These are phyloP conservation scores for Nakazawaea populi DNA, from an alignment of 805 yeast genomes.

Conservation along the genomic window DNA sequence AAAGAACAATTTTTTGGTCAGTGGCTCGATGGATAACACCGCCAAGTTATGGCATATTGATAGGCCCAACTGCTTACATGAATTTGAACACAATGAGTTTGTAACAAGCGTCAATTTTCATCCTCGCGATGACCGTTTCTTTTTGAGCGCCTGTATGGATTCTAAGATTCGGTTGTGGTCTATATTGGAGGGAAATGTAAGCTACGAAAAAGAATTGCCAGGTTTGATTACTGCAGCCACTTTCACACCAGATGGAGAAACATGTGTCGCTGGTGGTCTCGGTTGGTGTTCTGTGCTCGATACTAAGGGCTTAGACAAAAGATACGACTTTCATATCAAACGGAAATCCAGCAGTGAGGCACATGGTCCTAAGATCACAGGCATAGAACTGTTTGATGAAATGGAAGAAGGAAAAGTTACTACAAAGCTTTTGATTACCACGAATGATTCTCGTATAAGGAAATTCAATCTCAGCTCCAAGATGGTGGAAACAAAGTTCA, in stretches of 20 bases:
- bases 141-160: conserved; percentile 77
- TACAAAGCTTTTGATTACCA: conserved; percentile 49
- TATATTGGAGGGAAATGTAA: conserved; percentile 63
- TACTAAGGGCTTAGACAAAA: conserved; percentile 54
- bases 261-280: conserved; percentile 69
- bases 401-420: background rate
- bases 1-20: conserved; percentile 65
- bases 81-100: conserved; percentile 71
- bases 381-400: conserved; percentile 46
- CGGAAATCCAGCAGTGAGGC: conserved; percentile 19
- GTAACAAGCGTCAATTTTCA: conserved; percentile 79
- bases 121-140: conserved; percentile 82
- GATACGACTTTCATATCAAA: conserved; percentile 30
- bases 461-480: conserved; percentile 50
- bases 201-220: conserved; percentile 54
- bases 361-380: conserved; percentile 64
- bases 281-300: conserved; percentile 61
- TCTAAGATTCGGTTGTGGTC: conserved; percentile 78
- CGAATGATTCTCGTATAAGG: conserved; percentile 78
- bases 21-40: conserved; percentile 77
- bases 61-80: conserved; percentile 52
- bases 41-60: conserved; percentile 84
- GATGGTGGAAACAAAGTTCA: conserved; percentile 58
- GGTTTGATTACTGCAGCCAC: conserved; percentile 71
- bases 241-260: conserved; percentile 60